Conservation (phyloP, 2,329 filamentous ascomycete species). For the Rutstroemia sp. region DNA sequence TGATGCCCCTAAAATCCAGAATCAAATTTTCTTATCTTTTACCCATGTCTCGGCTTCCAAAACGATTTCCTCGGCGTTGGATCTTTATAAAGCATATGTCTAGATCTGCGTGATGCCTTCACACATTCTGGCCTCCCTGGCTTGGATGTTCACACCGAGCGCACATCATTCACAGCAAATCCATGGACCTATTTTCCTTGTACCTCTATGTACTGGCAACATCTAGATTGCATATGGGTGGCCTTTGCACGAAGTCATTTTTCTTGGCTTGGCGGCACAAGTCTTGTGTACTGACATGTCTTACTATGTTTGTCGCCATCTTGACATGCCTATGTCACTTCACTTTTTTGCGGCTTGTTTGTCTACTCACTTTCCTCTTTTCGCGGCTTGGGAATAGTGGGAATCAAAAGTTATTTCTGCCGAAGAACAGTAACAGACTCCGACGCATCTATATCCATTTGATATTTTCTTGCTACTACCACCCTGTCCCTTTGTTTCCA, state of each 20-base stretch:
- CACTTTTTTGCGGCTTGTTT: not conserved
- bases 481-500: not conserved
- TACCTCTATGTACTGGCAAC: conserved; percentile 8
- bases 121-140: conserved; percentile 14
- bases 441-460: not conserved
- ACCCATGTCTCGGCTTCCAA: conserved; percentile 2
- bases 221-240: conserved; percentile 25
- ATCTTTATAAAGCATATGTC: conserved; percentile 23
- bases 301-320: conserved; percentile 1
- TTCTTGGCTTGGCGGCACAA: conserved; percentile 1
- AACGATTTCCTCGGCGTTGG: conserved; percentile 17
- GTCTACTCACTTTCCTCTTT: not conserved
- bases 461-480: not conserved
- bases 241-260: conserved; percentile 19
- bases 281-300: conserved; percentile 1
- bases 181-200: not conserved
- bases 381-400: not conserved
- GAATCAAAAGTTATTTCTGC: conserved; percentile 8
- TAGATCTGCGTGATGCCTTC: conserved; percentile 22
- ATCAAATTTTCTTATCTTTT: not conserved
- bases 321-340: not conserved
- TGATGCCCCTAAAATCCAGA: conserved; percentile 2
- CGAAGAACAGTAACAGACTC: not conserved
- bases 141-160: conserved; percentile 8
- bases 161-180: not conserved